Evolutionary conservation across 208 protist species (phyloP).

Genomic region (Acanthamoeba sp.): DNA sequence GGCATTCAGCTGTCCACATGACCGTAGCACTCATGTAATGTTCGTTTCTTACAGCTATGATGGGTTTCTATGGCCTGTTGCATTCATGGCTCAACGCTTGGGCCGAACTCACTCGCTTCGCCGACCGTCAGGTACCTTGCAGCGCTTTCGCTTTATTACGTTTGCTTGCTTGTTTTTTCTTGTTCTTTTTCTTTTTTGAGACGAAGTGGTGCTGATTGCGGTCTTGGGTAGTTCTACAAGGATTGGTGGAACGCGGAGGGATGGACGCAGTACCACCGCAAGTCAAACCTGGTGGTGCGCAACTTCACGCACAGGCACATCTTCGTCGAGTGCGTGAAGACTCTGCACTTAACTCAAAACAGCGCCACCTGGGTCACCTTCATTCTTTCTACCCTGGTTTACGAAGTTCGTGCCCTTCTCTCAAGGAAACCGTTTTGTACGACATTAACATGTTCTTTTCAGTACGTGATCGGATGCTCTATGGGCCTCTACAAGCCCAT

Average conservation of each 20-base stretch:
- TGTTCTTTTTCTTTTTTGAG: not conserved
- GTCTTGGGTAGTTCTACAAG: conserved; percentile 68
- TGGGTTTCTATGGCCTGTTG: conserved; percentile 71
- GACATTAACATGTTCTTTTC: not conserved
- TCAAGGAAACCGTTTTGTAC: no score
- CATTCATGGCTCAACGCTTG: conserved; percentile 67
- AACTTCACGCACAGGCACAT: conserved; percentile 73
- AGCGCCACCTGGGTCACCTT: conserved; percentile 69
- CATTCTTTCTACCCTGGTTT: conserved; percentile 20
- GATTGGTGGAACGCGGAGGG: conserved; percentile 68
- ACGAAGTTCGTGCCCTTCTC: conserved; percentile 26
- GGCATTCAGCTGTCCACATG: not conserved
- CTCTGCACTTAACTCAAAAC: conserved; percentile 49
- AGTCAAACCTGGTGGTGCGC: conserved; percentile 69
- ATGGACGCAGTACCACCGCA: conserved; percentile 68
- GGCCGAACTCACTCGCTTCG: conserved; percentile 69
- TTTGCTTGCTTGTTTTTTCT: no score
- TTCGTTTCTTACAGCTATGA: conserved; percentile 13
- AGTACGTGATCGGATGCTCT: conserved; percentile 52
- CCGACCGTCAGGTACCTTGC: conserved; percentile 51
- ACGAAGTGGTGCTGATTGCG: not conserved
- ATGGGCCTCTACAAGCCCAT: conserved; percentile 70
- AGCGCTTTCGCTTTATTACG: no score
- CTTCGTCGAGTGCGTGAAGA: conserved; percentile 31
- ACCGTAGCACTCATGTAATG: not conserved